A percentile compares a stretch with the other conserved stretches of the same genome.
phyloP scores from a whole-genome alignment of 2,329 filamentous ascomycete genomes.

The Stagonosporopsis tanaceti region DNA sequence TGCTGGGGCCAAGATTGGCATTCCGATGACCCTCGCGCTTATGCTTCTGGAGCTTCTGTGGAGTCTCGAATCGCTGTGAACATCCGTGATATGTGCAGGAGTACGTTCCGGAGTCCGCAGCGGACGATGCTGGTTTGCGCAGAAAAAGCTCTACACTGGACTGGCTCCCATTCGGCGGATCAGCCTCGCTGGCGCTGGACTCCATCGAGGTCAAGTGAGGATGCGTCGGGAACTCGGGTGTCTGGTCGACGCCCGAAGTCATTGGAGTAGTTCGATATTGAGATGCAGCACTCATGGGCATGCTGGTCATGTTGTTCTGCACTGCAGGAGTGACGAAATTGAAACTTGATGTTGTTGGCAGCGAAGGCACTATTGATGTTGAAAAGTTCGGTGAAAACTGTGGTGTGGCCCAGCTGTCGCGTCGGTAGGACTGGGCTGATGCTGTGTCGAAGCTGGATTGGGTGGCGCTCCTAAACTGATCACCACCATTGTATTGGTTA shows the following conservation, averaged over 20 bases:
- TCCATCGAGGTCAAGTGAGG: slow-evolving; percentile 68
- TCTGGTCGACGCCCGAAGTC: slow-evolving; percentile 49
- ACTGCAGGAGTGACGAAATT: slow-evolving; percentile 57
- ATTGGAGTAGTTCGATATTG: slow-evolving; percentile 48
- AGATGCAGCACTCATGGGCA: slow-evolving; percentile 44
- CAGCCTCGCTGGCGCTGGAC: slow-evolving; percentile 65
- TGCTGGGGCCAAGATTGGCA: slow-evolving; percentile 51
- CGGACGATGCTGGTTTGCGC: slow-evolving; percentile 68
- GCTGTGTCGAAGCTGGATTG: slow-evolving; percentile 48
- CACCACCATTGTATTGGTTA: slow-evolving; percentile 53
- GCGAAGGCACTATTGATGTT: slow-evolving; percentile 39
- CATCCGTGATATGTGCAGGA: slow-evolving; percentile 97
- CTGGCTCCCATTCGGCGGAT: slow-evolving; percentile 53
- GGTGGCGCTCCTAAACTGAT: slow-evolving; percentile 49
- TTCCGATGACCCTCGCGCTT: slow-evolving; percentile 89
- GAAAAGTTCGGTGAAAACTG: slow-evolving; percentile 47
- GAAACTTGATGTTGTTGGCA: slow-evolving; percentile 50
- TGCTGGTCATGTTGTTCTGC: slow-evolving; percentile 40
- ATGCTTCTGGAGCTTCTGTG: slow-evolving; percentile 87
- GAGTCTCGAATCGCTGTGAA: slow-evolving; percentile 85
- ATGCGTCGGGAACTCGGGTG: slow-evolving; percentile 66
- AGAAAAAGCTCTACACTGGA: slow-evolving; percentile 46
- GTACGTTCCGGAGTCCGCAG: slow-evolving; percentile 86
- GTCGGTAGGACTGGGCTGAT: slow-evolving; percentile 44
- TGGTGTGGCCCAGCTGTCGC: slow-evolving; percentile 47